These are phyloP conservation scores for Neodidymelliopsis sp. DNA, from an alignment of 2,329 filamentous ascomycete genomes.

Conservation along the genomic window DNA sequence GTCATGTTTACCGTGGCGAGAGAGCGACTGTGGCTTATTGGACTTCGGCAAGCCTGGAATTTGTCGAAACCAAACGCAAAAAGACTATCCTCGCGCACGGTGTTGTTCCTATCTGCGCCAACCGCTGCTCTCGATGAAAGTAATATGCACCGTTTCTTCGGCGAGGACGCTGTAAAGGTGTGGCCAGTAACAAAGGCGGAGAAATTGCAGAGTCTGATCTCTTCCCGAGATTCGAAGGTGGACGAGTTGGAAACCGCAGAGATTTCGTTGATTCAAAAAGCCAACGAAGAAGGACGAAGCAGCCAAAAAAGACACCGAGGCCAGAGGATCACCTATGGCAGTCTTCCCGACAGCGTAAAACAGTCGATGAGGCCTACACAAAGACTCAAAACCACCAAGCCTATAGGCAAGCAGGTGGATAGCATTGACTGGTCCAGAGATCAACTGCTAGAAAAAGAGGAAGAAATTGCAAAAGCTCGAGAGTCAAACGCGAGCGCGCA, in stretches of 20 bases:
- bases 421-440: slow-evolving; percentile 88
- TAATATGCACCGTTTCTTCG: slow-evolving; percentile 82
- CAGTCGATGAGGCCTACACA: slow-evolving; percentile 61
- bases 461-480: slow-evolving; percentile 74
- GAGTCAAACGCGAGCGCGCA: slow-evolving; percentile 66
- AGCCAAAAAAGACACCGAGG: slow-evolving; percentile 60
- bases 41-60: slow-evolving; percentile 89
- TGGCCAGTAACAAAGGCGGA: slow-evolving; percentile 84
- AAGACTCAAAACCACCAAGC: slow-evolving; percentile 38
- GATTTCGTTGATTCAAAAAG: slow-evolving; percentile 80
- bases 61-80: slow-evolving; percentile 83
- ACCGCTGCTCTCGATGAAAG: slow-evolving; percentile 76
- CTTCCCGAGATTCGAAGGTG: slow-evolving; percentile 80
- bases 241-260: slow-evolving; percentile 87
- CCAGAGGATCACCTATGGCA: slow-evolving; percentile 58
- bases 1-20: slow-evolving; percentile 87
- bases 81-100: slow-evolving; percentile 87
- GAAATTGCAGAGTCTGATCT: slow-evolving; percentile 80
- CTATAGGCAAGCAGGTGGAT: slow-evolving; percentile 89
- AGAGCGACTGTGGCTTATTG: slow-evolving; percentile 91
- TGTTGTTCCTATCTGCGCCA: slow-evolving; percentile 88
- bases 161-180: slow-evolving; percentile 77
- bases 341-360: slow-evolving; percentile 65
- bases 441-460: slow-evolving; percentile 77
- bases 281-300: slow-evolving; percentile 77